Conservation (phyloP, 495 filamentous ascomycete genomes). For the Penicillium pulvis region DNA sequence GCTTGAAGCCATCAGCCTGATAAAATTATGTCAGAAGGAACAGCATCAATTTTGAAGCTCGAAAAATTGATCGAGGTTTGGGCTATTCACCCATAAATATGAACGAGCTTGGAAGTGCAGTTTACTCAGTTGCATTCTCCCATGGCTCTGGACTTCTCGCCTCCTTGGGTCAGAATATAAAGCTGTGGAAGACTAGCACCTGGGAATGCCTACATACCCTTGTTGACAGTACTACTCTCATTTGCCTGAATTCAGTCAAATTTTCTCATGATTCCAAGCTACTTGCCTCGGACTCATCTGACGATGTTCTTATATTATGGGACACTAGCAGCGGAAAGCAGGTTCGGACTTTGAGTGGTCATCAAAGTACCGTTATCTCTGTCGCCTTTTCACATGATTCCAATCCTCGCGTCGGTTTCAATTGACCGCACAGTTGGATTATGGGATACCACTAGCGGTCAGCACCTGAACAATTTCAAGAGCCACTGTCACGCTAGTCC, state of each 20-base stretch:
- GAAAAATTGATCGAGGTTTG: slow-evolving; percentile 9
- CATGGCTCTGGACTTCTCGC: neutral
- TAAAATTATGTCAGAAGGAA: slow-evolving; percentile 24
- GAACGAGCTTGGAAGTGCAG: too few relatives aligned
- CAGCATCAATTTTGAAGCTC: slow-evolving; percentile 16
- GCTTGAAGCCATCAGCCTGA: slow-evolving; percentile 38
- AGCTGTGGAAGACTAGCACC: neutral
- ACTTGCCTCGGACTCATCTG: neutral
- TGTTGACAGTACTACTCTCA: neutral
- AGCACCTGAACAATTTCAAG: too few relatives aligned
- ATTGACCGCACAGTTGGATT: too few relatives aligned
- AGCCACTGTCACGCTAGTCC: too few relatives aligned
- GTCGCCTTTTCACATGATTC: too few relatives aligned
- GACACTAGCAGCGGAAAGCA: neutral
- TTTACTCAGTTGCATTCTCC: neutral
- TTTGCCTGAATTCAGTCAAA: neutral
- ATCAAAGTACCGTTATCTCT: too few relatives aligned
- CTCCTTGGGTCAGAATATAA: neutral
- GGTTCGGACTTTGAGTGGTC: neutral
- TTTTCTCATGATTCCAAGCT: neutral
- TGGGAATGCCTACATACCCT: neutral
- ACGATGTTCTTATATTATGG: neutral
- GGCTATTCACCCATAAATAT: neutral
- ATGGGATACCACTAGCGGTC: too few relatives aligned
- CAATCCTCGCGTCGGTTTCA: too few relatives aligned